phyloP scores from a whole-genome alignment of 164 flowering plant genomes.

The Vitis labrusca region DNA sequence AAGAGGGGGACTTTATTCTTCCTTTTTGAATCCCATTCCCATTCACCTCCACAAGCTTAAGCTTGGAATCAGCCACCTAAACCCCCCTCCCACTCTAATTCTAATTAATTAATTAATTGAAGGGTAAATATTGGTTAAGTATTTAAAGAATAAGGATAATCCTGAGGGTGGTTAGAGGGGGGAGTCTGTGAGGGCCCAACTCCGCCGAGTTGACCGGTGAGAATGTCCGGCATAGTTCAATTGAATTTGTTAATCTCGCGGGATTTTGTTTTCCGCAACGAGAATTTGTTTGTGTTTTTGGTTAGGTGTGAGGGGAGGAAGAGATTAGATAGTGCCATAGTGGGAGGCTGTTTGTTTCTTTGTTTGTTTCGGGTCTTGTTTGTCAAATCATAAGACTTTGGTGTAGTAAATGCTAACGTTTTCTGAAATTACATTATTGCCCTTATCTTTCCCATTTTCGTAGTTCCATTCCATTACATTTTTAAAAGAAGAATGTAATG shows the following conservation, averaged over 20 bases:
- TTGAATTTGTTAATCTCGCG: neutral
- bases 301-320: too few relatives aligned
- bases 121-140: neutral
- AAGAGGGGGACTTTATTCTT: constrained; percentile 14
- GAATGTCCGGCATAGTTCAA: neutral
- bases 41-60: constrained; percentile 6
- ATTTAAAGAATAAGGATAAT: neutral
- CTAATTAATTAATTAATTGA: neutral
- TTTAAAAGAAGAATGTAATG: too few relatives aligned
- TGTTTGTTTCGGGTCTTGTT: neutral
- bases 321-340: too few relatives aligned
- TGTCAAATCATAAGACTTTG: neutral
- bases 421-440: neutral
- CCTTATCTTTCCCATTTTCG: neutral
- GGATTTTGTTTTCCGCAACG: too few relatives aligned
- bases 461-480: too few relatives aligned
- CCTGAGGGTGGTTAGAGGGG: too few relatives aligned
- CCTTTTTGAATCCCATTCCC: constrained; percentile 10
- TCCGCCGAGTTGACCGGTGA: neutral
- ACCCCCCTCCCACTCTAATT: neutral
- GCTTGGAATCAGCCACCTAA: constrained; percentile 6
- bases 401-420: neutral
- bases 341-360: neutral
- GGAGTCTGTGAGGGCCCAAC: too few relatives aligned
- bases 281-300: too few relatives aligned